Evolutionary conservation across 78 protist genomes (phyloP), one percentile per base, ranked within the genome.

Genomic region (Bodo saltans): DNA sequence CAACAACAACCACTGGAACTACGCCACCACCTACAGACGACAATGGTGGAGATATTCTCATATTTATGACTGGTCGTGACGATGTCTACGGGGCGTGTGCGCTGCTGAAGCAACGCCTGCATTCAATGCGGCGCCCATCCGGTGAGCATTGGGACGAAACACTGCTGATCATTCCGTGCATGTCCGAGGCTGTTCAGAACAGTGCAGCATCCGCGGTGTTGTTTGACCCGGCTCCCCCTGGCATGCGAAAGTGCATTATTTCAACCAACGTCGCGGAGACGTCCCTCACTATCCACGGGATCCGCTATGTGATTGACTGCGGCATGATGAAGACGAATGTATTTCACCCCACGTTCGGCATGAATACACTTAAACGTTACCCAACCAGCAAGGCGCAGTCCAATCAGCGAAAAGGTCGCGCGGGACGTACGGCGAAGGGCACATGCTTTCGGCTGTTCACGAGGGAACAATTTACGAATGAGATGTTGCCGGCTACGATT

Each of bases 51-150:
- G 99, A 98, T 89, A 96, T 98, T 29, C 92, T 98, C 71, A 88
- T 96, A 27, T 98, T 98, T 86, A 95, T 98, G 98, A 96, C 99
- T 29, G 99, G 99, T 30, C 99, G 98, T 82, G 99, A 95, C 52
- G 99, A 97, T 86, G 95, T 97, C 42, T 97, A 95, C 53, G 81
- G 84, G 28, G 84, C 96, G 39, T 96, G 98, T 0, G 87, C 83
- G 37, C 33, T 95, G 28, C 76, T 80, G 17, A 97, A 94, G 69
- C 74, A 78, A n/a, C 23, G 25, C 33, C 42, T 68, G 40, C 40
- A 2, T 1, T 39, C 60, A 17, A 3, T 0, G 70, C n/a, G n/a
- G n/a, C n/a, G n/a, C n/a, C n/a, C n/a, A n/a, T 86, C 35, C 25
- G 32, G 37, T 25, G 69, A 30, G 23, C 92, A 87, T 3, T 79